Evolutionary conservation across 352 stramenopile genomes (phyloP).

Genomic region (Globisporangium polare): DNA sequence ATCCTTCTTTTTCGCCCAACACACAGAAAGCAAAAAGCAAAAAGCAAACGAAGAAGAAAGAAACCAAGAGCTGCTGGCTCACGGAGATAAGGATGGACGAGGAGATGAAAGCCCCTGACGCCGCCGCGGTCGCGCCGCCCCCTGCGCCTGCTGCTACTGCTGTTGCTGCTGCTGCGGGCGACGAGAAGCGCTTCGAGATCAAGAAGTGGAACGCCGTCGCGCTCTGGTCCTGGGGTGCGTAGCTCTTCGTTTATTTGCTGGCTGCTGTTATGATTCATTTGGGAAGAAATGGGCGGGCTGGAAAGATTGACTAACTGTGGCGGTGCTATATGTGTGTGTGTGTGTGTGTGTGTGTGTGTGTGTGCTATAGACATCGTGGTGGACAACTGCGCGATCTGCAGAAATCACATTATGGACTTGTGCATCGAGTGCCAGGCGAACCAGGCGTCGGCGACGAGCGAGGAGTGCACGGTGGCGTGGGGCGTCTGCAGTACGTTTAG

Average conservation of each 20-base stretch:
- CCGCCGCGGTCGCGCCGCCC: constrained; percentile 12
- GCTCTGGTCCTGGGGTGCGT: constrained; percentile 97
- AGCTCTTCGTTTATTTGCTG: not conserved
- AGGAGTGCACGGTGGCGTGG: constrained; percentile 87
- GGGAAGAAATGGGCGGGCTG: too few relatives aligned
- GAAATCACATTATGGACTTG: constrained; percentile 99
- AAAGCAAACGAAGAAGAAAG: not conserved
- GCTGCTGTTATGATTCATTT: not conserved
- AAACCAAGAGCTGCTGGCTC: constrained; percentile 4
- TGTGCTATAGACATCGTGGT: constrained; percentile 69
- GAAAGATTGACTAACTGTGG: not conserved
- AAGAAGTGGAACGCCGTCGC: constrained; percentile 99
- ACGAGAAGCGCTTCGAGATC: constrained; percentile 97
- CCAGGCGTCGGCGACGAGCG: constrained; percentile 83
- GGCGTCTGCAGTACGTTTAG: constrained; percentile 76
- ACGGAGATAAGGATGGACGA: constrained; percentile 48
- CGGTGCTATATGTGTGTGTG: constrained; percentile 3
- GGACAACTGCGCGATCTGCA: constrained; percentile 97
- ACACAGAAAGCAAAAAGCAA: not conserved
- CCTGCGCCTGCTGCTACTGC: constrained; percentile 9
- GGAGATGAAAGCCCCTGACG: constrained; percentile 56
- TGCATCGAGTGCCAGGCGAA: constrained; percentile 99
- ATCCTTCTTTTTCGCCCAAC: constrained; percentile 3
- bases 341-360: constrained; percentile 10
- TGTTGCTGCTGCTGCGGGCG: constrained; percentile 10